Evolutionary conservation across 345 rosid genomes (phyloP).

Genomic region (Salix brachista): DNA sequence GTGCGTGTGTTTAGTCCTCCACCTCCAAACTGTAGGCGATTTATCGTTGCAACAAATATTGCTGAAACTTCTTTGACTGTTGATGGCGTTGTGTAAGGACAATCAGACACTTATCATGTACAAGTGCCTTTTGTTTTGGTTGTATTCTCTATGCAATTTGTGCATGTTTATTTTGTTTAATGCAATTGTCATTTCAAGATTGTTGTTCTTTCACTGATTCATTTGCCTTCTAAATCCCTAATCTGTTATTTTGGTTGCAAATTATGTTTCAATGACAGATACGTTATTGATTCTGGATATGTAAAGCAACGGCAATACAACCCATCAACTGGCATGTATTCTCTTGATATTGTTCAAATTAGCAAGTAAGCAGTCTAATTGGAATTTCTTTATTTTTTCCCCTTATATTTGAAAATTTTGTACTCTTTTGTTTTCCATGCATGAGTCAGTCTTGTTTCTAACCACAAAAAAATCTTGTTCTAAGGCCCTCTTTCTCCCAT

Average conservation of each 20-base stretch:
- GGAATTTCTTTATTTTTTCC: background rate
- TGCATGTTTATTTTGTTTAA: background rate
- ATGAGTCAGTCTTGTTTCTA: background rate
- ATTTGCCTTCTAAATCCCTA: background rate
- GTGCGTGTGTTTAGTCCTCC: constrained; percentile 90
- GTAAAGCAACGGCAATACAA: constrained; percentile 96
- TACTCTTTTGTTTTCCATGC: background rate
- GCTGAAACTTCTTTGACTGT: constrained; percentile 98
- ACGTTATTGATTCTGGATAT: constrained; percentile 87
- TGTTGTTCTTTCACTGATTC: background rate
- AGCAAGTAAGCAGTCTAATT: constrained; percentile 72
- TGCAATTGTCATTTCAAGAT: background rate
- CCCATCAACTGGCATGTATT: constrained; percentile 93
- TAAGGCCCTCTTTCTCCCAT: background rate
- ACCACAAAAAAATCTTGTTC: background rate
- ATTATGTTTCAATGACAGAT: constrained; percentile 48
- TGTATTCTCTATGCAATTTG: constrained; percentile 3
- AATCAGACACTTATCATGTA: constrained; percentile 22
- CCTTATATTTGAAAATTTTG: background rate
- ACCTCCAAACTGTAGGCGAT: constrained; percentile 91
- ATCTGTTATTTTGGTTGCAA: constrained; percentile 15
- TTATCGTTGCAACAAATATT: constrained; percentile 89
- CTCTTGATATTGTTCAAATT: constrained; percentile 88
- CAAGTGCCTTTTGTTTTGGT: constrained; percentile 12
- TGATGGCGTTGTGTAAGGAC: constrained; percentile 97